These are phyloP conservation scores for Lolium multiflorum DNA, from an alignment of 176 grass and related monocot genomes.

Conservation along the genomic window DNA sequence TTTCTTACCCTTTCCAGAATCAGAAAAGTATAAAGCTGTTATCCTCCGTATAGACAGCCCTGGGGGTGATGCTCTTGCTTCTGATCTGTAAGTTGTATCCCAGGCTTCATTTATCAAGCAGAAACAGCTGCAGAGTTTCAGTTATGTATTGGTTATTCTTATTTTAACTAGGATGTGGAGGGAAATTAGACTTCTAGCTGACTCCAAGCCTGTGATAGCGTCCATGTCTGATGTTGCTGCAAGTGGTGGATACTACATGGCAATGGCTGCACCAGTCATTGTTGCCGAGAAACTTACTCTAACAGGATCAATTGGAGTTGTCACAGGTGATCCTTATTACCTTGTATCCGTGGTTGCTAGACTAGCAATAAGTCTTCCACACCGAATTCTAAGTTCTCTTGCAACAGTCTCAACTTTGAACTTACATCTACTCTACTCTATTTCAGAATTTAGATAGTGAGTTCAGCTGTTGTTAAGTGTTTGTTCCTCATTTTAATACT, in stretches of 20 bases:
- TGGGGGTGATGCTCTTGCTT: constrained; percentile 98
- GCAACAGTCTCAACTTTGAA: constrained; percentile 18
- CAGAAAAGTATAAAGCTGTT: constrained; percentile 91
- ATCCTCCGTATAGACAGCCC: constrained; percentile 93
- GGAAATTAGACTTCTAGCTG: constrained; percentile 88
- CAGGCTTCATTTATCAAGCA: constrained; percentile 25
- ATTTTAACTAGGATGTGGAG: constrained; percentile 94
- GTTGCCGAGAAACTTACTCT: constrained; percentile 95
- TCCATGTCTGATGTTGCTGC: constrained; percentile 98
- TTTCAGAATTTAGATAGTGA: constrained; percentile 11
- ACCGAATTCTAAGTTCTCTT: constrained; percentile 12
- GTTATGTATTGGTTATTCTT: constrained; percentile 41
- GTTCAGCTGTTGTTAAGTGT: constrained; percentile 10
- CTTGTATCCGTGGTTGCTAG: constrained; percentile 36
- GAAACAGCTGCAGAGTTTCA: neutral
- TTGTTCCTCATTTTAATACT: constrained; percentile 41
- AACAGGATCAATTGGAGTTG: constrained; percentile 97
- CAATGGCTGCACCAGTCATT: constrained; percentile 91
- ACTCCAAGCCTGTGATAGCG: constrained; percentile 89
- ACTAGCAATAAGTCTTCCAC: neutral
- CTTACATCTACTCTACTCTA: constrained; percentile 28
- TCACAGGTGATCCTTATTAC: constrained; percentile 68
- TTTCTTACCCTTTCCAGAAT: constrained; percentile 68
- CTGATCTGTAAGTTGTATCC: constrained; percentile 85
- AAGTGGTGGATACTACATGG: constrained; percentile 97